Percentiles rank a stretch among this genome's conserved stretches.
These are phyloP conservation scores for Kluyveromyces siamensis DNA, from an alignment of 805 yeast species.

Conservation along the genomic window DNA sequence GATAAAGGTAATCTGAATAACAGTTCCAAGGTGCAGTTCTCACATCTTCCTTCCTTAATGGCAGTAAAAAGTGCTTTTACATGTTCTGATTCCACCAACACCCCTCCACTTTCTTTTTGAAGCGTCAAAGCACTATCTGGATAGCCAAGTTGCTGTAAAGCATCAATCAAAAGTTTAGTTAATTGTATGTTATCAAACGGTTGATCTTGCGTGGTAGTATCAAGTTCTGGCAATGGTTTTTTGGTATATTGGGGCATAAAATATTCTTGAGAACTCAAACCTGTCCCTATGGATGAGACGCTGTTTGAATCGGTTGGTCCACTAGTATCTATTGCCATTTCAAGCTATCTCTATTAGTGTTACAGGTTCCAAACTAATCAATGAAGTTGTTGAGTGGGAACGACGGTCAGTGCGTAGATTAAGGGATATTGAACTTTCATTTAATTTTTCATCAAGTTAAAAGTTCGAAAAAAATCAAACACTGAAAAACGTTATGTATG, in stretches of 20 bases:
- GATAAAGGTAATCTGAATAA: conserved; percentile 25
- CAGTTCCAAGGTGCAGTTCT: conserved; percentile 19
- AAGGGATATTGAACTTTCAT: neutral
- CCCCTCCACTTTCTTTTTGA: conserved; percentile 34
- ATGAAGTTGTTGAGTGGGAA: too few species aligned
- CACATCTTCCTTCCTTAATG: conserved; percentile 36
- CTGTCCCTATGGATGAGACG: neutral
- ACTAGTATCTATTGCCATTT: conserved; percentile 1
- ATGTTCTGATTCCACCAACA: conserved; percentile 34
- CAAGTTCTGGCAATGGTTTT: neutral
- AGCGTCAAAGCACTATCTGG: conserved; percentile 30
- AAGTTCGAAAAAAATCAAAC: neutral
- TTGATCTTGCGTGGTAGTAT: neutral
- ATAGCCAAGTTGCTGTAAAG: conserved; percentile 43
- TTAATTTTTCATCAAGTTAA: too few species aligned
- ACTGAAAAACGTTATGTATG: neutral
- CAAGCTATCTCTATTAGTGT: neutral
- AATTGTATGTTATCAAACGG: conserved; percentile 30
- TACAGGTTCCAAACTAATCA: too few species aligned
- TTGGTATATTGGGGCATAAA: conserved; percentile 1
- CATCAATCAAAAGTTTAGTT: conserved; percentile 41
- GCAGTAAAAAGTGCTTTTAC: conserved; percentile 33
- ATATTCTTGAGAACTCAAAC: neutral
- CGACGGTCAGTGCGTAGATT: neutral
- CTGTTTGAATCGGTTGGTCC: neutral